A percentile compares a stretch with the other conserved stretches of the same genome.
phyloP scores from a whole-genome alignment of 2,329 filamentous ascomycete genomes.

The Colletotrichum spinosum region DNA sequence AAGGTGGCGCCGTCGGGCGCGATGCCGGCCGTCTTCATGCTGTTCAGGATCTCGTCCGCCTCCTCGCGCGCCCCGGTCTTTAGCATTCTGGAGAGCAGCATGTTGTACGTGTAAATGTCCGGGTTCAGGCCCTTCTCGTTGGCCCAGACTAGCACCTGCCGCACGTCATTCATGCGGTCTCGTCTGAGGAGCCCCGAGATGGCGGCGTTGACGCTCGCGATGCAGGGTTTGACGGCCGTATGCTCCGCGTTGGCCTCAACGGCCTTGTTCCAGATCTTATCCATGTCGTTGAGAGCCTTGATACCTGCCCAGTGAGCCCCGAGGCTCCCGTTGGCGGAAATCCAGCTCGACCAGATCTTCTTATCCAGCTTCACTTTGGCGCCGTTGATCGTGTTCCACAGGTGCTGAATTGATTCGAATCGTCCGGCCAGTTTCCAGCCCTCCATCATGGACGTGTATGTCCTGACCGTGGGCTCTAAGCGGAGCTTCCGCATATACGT shows the following conservation, averaged over 20 bases:
- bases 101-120: conserved; percentile 74
- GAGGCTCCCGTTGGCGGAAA: conserved; percentile 72
- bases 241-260: conserved; percentile 42
- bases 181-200: conserved; percentile 70
- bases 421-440: conserved; percentile 74
- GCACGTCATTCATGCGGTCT: conserved; percentile 60
- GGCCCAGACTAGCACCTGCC: conserved; percentile 70
- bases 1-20: conserved; percentile 76
- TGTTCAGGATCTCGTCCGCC: conserved; percentile 63
- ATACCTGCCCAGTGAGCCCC: conserved; percentile 68
- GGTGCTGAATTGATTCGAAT: conserved; percentile 67
- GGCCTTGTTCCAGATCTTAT: conserved; percentile 65
- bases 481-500: conserved; percentile 59
- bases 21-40: conserved; percentile 69
- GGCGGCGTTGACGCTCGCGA: conserved; percentile 76
- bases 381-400: conserved; percentile 74
- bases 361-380: conserved; percentile 72
- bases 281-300: conserved; percentile 74
- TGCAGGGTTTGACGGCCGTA: conserved; percentile 66
- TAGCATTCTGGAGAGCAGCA: conserved; percentile 72
- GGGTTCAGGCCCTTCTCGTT: conserved; percentile 65
- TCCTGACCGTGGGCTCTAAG: conserved; percentile 69
- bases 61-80: conserved; percentile 59
- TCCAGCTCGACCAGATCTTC: conserved; percentile 76
- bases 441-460: conserved; percentile 80